Evolutionary conservation across 371 early-diverging fungal genomes (phyloP), one percentile per base, ranked within the genome.

Genomic region (Mortierella sp.): DNA sequence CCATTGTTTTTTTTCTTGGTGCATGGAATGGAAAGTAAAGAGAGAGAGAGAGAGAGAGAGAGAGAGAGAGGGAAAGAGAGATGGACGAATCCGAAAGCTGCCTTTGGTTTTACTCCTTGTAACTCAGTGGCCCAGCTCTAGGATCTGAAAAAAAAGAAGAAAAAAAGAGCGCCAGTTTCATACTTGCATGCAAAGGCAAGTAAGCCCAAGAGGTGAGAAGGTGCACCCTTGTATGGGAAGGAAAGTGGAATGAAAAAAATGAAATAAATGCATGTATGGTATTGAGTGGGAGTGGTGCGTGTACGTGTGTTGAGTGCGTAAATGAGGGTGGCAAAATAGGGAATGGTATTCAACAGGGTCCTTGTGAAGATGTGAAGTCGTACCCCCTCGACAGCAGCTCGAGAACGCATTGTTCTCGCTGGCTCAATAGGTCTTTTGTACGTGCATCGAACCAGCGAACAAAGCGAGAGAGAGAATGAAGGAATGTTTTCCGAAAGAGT

Each of bases 1-100:
- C 55, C 10, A 24, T 58, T 38, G 42, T 63, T 42, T 65, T 42
- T 65, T 68, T 68, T 3, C 68, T 68, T 68, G 68, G 68, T 68
- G 24, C 68, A 68, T 68, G 42, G 42, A 68, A 68, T 68, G 42
- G 42, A 68, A 21, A 50, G 50, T 50, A 50, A 9, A n/a, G 0
- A 50, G 42, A 38, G 42, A 38, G 42, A 38, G 3, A 38, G 42
- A 38, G 42, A 38, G 42, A n/a, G 0, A 50, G 42, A 38, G 42
- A 38, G 42, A 38, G 3, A 38, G 42, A 38, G 42, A 38, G 42
- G 5, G 42, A 38, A 14, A 50, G 14, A 10, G 50, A 50, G 50
- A 50, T 13, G 68, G 42, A 42, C 42, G 42, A 68, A 68, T 68
- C 24, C 38, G 10, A 42, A 68, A 38, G n/a, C 38, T 24, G 24